Base-by-base conservation (phyloP, 164 flowering plant genomes). In the Annona cherimola region DNA sequence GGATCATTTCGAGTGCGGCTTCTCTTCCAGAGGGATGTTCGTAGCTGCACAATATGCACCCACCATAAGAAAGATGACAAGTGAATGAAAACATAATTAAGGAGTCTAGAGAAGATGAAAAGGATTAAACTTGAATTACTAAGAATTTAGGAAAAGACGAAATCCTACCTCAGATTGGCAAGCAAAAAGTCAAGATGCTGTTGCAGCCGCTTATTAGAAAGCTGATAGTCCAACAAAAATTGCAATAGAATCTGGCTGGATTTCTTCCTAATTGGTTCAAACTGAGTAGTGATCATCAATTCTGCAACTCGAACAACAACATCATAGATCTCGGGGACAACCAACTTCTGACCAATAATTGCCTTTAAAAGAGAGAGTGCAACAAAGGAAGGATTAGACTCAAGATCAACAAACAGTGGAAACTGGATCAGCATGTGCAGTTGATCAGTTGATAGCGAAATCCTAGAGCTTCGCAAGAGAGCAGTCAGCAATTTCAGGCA, bases 1-100 rank as follows among this genome's bases (percentile, higher is more conserved):
- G 89, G n/a, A 95, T 79, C 96, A 95, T 93, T 76, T 95, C 98
- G 80, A 95, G 97, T 41, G 84, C 97, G 71, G 98, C 82, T 83
- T 90, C 96, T 74, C 96, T 86, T 73, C 99, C 99, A 77, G 80
- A 79, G 45, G 96, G 70, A 79, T 89, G 89, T 76, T 88, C 92
- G 82, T 93, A 95, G 60, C 99, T 94, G 89, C 45, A 82, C 75
- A 69, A 50, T 42, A n/a, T 19, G 9, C 20, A 79, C 67, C 42
- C 5, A 74, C 2, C 16, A 6, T 76, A 71, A 73, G 66, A 77
- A 3, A 74, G 7, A 68, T 39, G 11, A 16, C 63, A 68, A 67
- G n/a, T 42, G 9, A 46, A 40, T 41, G 54, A 41, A 20, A 57
- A 26, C 35, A 26, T 18, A 26, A 45, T 0, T 1, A 45, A 8